Evolutionary conservation across 140 eudicot species (phyloP).

Genomic region (Senecio squalidus): DNA sequence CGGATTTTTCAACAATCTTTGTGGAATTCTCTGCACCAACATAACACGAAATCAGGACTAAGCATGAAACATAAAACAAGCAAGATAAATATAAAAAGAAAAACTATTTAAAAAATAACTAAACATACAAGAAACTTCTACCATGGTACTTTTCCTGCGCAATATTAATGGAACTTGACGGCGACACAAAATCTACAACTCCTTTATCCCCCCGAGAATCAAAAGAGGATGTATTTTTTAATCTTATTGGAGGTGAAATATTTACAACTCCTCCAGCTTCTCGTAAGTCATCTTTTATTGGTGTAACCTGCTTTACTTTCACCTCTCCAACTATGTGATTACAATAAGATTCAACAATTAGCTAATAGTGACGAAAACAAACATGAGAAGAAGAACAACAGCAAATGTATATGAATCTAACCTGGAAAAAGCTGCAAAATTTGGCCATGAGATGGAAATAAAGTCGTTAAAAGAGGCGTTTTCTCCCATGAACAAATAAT

Average conservation of each 20-base stretch:
- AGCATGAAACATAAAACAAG: slow-evolving; percentile 5
- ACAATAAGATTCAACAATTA: slow-evolving; percentile 3
- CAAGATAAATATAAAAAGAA: not conserved
- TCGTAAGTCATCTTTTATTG: slow-evolving; percentile 23
- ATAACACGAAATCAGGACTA: not conserved
- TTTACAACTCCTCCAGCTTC: slow-evolving; percentile 15
- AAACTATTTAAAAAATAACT: not conserved
- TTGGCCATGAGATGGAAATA: slow-evolving; percentile 38
- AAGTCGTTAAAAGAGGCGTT: slow-evolving; percentile 39
- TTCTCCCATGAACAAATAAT: slow-evolving; percentile 58
- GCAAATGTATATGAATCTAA: slow-evolving; percentile 8
- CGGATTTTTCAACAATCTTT: slow-evolving; percentile 16
- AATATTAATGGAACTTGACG: slow-evolving; percentile 1
- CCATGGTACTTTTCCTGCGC: slow-evolving; percentile 30
- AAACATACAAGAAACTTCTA: slow-evolving; percentile 21
- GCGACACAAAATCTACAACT: too few relatives aligned
- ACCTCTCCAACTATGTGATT: slow-evolving; percentile 36
- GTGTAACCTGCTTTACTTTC: slow-evolving; percentile 16
- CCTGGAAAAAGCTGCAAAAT: slow-evolving; percentile 48
- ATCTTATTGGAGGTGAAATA: slow-evolving; percentile 15
- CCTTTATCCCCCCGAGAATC: not conserved
- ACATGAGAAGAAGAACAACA: not conserved
- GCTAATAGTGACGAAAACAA: not conserved
- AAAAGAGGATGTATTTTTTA: slow-evolving; percentile 21
- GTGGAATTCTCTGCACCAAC: slow-evolving; percentile 37